Conservation (phyloP, 345 rosid genomes). For the Balakata baccata region DNA sequence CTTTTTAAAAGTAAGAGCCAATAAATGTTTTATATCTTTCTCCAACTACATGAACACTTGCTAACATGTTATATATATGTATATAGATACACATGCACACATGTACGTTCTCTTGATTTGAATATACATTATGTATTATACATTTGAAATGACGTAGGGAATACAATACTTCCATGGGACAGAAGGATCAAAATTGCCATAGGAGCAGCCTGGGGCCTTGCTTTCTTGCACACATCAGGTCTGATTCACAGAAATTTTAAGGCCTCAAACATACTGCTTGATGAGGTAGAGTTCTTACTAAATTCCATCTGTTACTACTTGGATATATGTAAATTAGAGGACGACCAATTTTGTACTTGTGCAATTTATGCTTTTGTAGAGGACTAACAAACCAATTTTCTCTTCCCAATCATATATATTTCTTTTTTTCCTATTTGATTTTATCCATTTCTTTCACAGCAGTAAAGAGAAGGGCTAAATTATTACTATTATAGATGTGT, state of each 20-base stretch:
- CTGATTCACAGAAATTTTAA: conserved; percentile 89
- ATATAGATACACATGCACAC: not conserved
- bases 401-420: not conserved
- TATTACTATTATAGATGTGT: not conserved
- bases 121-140: not conserved
- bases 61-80: too few species aligned
- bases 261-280: conserved; percentile 86
- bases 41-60: not conserved
- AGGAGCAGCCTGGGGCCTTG: conserved; percentile 82
- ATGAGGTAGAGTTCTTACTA: conserved; percentile 51
- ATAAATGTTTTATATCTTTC: not conserved
- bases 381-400: not conserved
- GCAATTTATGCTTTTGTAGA: not conserved
- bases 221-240: conserved; percentile 72
- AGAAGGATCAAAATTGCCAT: conserved; percentile 65
- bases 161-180: conserved; percentile 69
- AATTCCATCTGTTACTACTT: not conserved
- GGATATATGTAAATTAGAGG: not conserved
- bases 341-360: conserved; percentile 39
- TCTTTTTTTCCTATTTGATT: not conserved
- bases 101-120: too few species aligned
- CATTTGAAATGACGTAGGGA: conserved; percentile 44
- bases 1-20: conserved; percentile 64
- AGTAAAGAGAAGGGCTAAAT: not conserved
- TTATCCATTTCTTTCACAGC: not conserved